Base-by-base conservation (phyloP, 2,329 filamentous ascomycete genomes). In the Ascochyta fabae region DNA sequence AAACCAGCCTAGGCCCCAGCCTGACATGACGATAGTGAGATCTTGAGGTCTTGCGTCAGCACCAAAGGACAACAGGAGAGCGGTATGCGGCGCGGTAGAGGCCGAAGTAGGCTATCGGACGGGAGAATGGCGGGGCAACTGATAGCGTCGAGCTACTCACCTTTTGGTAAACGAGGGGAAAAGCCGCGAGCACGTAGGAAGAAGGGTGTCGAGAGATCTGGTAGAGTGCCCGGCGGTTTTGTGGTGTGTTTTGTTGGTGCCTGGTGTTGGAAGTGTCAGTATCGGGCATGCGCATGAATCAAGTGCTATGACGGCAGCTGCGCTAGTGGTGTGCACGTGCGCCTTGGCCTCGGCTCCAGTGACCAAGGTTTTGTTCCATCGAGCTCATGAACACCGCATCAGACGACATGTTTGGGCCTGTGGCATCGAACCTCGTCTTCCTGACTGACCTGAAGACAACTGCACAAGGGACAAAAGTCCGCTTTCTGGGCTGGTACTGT, bases 401-500 rank as follows among this genome's bases (percentile, higher is more conserved):
- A 56, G 53, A 51, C 58, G 54, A 43, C 62, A 71, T 71, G 75
- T 74, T 70, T 56, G 68, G 65, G 33, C 89, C 90, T 26, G 78
- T 85, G 29, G 84, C 91, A 13, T 78, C 75, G 43, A 75, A 64
- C 31, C 72, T 82, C 9, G 86, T 88, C 56, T 70, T 80, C 36
- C 66, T 82, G 29, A 72, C 71, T 10, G 77, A 81, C 48, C 63
- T 82, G n/a, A 77, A 78, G 1, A 70, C 79, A 53, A 78, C 82
- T 42, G 75, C 77, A 22, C 57, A 71, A 4, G 84, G 84, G n/a
- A 84, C 86, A n/a, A 98, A 98, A 78, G 88, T 97, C 58, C 88
- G 94, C 58, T 96, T 98, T 75, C 78, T 98, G 46, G 93, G 92
- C 75, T 97, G 93, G 94, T 96, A 83, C 78, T 86, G 94, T 96